Base-by-base conservation (phyloP, 495 filamentous ascomycete genomes). In the Glonium stellatum region DNA sequence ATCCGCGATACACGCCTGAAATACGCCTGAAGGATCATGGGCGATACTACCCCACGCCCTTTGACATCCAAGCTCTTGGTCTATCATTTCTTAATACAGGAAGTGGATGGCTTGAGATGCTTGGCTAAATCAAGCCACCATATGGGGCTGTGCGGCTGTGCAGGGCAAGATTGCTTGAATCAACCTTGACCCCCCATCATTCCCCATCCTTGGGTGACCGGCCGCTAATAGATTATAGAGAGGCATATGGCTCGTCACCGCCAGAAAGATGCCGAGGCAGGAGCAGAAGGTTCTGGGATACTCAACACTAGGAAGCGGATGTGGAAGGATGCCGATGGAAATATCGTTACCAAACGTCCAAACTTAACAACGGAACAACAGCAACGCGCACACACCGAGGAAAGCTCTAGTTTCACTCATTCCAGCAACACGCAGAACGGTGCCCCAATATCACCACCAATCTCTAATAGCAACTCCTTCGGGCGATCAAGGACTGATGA, bases 251-350 rank as follows among this genome's bases (percentile, higher is more conserved):
- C 73, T 42, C 79, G 82, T 6, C 82, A 85, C 65, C 73, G 73
- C 36, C 79, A 83, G 68, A 82, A 81, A 58, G 82, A 85, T 62
- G 77, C 78, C 53, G 80, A 83, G 69, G 81, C 81, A 22, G 82
- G 82, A 0, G 82, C 82, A 0, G 76, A 78, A 49, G 82, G 82
- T 0, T 67, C 75, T 48, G 82, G 82, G 0, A 70, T 81, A 27
- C 63, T 85, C 54, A 79, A 82, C n/a, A 85, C 82, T 0, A 72
- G 82, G 36, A 85, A 85, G 58, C 68, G 82, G 51, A 79, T 80
- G 58, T 82, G 82, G 71, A 77, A 79, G 59, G 79, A 81, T 52
- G 72, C 71, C 39, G 73, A 83, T 65, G 82, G 82, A 9, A 76
- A 75, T 15, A 83, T 85, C 56, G 72, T 84, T 13, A 77, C 72